These are phyloP conservation scores for Leishmania guyanensis DNA, from an alignment of 208 protist species.

Conservation along the genomic window DNA sequence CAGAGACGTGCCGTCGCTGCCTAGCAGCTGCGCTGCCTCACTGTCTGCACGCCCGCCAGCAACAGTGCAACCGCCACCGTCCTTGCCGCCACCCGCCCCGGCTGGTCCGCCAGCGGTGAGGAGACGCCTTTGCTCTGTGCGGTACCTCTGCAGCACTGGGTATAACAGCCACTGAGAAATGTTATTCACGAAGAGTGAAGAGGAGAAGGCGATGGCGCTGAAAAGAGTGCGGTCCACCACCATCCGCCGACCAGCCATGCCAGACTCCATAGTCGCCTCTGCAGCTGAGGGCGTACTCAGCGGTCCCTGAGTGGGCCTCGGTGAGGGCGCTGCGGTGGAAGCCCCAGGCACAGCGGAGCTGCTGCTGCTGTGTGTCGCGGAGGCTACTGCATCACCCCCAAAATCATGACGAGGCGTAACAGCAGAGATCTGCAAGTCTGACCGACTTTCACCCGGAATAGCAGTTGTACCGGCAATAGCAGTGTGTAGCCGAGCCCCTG, in stretches of 20 bases:
- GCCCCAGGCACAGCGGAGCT: background rate
- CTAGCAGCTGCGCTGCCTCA: constrained; percentile 27
- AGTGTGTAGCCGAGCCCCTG: background rate
- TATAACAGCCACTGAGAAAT: constrained; percentile 63
- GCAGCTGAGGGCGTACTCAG: constrained; percentile 9
- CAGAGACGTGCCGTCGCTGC: constrained; percentile 41
- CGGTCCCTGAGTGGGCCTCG: background rate
- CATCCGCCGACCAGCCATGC: constrained; percentile 8
- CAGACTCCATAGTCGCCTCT: constrained; percentile 17
- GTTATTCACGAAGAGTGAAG: constrained; percentile 77
- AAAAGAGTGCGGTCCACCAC: constrained; percentile 62
- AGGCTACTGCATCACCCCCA: background rate
- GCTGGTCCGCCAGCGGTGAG: constrained; percentile 7
- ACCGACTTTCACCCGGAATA: background rate
- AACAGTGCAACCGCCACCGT: constrained; percentile 18
- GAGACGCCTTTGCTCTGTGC: constrained; percentile 18
- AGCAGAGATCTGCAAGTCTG: background rate
- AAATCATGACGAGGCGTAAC: background rate
- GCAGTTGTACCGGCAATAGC: background rate
- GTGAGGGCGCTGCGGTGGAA: background rate
- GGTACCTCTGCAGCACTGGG: constrained; percentile 40
- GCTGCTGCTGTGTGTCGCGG: background rate
- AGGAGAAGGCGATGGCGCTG: constrained; percentile 66
- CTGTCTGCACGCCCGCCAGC: constrained; percentile 18
- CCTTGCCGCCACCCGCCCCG: background rate